A percentile compares a stretch with the other conserved stretches of the same genome.
These are phyloP conservation scores for Pseudognaphalium luteoalbum DNA, from an alignment of 129 eudicot species.

Conservation along the genomic window DNA sequence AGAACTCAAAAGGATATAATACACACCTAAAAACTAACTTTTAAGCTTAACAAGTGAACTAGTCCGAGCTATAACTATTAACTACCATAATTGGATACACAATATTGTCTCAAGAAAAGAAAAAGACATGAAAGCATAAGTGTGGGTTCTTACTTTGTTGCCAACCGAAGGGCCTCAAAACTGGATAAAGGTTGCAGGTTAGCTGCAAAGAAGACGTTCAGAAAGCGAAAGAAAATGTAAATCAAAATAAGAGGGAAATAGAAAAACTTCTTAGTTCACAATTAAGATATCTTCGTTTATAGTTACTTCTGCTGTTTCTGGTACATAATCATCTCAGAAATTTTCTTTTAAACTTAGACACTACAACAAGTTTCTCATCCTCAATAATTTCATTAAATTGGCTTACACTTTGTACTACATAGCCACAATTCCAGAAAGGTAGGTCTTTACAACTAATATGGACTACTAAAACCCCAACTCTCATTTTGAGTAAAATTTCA, in stretches of 20 bases:
- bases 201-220: slow-evolving; percentile 44
- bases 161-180: slow-evolving; percentile 72
- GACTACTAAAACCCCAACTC: too few relatives aligned
- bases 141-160: slow-evolving; percentile 57
- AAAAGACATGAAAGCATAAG: neutral
- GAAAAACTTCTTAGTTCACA: neutral
- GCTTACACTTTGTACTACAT: neutral
- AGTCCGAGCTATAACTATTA: neutral
- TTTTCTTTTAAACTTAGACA: neutral
- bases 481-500: too few relatives aligned
- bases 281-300: neutral
- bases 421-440: too few relatives aligned
- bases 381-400: neutral
- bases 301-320: neutral
- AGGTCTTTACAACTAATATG: too few relatives aligned
- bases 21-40: neutral
- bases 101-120: neutral
- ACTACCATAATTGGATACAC: too few relatives aligned
- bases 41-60: neutral
- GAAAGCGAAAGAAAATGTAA: neutral
- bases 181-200: slow-evolving; percentile 58
- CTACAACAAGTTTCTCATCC: neutral
- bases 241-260: neutral
- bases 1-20: slow-evolving; percentile 16
- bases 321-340: neutral